Evolutionary conservation across 2,329 filamentous ascomycete genomes (phyloP).

Genomic region (Phialophora verrucosa): DNA sequence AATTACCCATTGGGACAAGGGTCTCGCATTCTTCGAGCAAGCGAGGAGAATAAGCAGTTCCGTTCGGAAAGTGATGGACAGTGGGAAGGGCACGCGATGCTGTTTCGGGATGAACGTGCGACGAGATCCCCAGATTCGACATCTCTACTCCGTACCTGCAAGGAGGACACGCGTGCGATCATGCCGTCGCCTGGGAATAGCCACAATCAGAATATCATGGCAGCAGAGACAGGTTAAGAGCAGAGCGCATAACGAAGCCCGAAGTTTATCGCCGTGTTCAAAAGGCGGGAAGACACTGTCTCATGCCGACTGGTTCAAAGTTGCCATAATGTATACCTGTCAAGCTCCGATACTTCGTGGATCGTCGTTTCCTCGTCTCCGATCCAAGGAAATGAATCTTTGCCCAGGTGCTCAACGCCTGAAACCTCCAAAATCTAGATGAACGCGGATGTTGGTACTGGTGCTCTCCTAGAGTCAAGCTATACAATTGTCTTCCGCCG

Average conservation of each 20-base stretch:
- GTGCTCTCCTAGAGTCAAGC: background rate
- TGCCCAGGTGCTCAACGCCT: background rate
- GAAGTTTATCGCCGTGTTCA: background rate
- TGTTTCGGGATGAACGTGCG: background rate
- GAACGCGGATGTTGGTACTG: background rate
- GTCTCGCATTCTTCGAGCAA: background rate
- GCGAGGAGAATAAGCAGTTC: background rate
- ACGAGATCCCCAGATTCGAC: background rate
- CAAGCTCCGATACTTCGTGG: background rate
- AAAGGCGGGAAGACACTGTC: background rate
- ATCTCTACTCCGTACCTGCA: background rate
- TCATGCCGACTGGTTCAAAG: background rate
- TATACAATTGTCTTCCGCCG: conserved; percentile 26
- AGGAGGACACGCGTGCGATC: background rate
- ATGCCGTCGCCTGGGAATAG: background rate
- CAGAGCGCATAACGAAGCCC: background rate
- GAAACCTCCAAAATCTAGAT: background rate
- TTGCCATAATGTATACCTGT: background rate
- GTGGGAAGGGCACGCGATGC: background rate
- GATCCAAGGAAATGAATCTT: background rate
- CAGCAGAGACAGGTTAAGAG: background rate
- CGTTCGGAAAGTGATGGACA: background rate
- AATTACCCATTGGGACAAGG: background rate
- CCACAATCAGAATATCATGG: background rate
- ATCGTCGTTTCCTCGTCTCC: background rate